Evolutionary conservation across 805 yeast genomes (phyloP).

Genomic region (Suhomyces tanzawaensis): DNA sequence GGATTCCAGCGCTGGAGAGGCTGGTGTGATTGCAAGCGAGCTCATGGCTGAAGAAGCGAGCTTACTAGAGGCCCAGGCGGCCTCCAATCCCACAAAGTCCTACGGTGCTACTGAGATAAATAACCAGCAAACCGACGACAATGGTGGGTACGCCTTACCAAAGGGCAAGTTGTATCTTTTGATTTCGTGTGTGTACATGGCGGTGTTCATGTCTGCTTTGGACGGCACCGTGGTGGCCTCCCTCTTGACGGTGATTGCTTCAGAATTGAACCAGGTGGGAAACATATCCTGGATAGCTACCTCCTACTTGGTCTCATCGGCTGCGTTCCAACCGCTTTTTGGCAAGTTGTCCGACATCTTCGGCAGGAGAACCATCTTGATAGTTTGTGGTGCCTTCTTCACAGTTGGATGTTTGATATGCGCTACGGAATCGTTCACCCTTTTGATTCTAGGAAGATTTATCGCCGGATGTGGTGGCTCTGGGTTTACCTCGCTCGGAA

Average conservation of each 20-base stretch:
- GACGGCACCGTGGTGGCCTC: slow-evolving; percentile 70
- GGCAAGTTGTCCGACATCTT: slow-evolving; percentile 73
- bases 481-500: slow-evolving; percentile 71
- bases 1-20: slow-evolving; percentile 30
- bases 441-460: slow-evolving; percentile 59
- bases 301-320: slow-evolving; percentile 62
- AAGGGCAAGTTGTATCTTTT: slow-evolving; percentile 27
- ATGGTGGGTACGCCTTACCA: slow-evolving; percentile 28
- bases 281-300: slow-evolving; percentile 74
- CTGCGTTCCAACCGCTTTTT: slow-evolving; percentile 71
- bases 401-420: slow-evolving; percentile 56
- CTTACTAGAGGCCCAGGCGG: slow-evolving; percentile 9
- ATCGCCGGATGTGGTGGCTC: slow-evolving; percentile 92
- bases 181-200: slow-evolving; percentile 32
- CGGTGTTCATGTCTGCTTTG: slow-evolving; percentile 57
- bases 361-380: slow-evolving; percentile 53
- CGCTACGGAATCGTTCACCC: slow-evolving; percentile 45
- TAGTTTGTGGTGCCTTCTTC: slow-evolving; percentile 55
- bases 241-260: slow-evolving; percentile 60
- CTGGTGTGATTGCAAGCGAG: slow-evolving; percentile 38
- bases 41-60: slow-evolving; percentile 34
- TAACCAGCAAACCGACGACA: slow-evolving; percentile 17
- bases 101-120: not conserved
- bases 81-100: not conserved
- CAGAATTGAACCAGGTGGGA: slow-evolving; percentile 62